These are phyloP conservation scores for Senna tora DNA, from an alignment of 306 rosid species.

Conservation along the genomic window DNA sequence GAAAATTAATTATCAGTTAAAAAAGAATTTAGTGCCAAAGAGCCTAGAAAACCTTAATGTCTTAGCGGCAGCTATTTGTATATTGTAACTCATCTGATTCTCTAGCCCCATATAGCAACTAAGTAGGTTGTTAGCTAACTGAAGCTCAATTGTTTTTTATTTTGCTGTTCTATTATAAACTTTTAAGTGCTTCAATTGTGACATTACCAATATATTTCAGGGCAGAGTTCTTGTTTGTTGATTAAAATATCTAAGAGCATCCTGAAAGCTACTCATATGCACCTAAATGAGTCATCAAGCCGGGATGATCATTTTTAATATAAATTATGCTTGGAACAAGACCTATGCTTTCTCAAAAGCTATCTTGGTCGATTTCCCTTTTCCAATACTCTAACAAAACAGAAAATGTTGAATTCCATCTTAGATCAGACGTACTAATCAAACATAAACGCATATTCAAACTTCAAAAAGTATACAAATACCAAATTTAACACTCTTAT, in stretches of 20 bases:
- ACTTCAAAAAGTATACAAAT: conserved; percentile 2
- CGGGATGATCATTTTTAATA: not conserved
- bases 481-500: not conserved
- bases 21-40: not conserved
- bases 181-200: not conserved
- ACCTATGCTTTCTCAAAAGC: not conserved
- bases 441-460: not conserved
- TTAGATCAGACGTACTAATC: not conserved
- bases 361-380: not conserved
- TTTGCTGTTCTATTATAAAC: not conserved
- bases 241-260: not conserved
- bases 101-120: not conserved
- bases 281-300: not conserved
- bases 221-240: not conserved
- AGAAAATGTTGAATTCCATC: not conserved
- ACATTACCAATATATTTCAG: not conserved
- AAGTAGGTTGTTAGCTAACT: not conserved
- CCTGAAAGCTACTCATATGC: not conserved
- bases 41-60: not conserved
- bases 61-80: not conserved
- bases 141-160: not conserved
- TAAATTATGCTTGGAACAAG: not conserved
- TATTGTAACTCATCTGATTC: not conserved
- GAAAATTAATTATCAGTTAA: not conserved
- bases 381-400: not conserved